Evolutionary conservation across 768 basidiomycete genomes (phyloP).

Genomic region (Calocera viscosa): DNA sequence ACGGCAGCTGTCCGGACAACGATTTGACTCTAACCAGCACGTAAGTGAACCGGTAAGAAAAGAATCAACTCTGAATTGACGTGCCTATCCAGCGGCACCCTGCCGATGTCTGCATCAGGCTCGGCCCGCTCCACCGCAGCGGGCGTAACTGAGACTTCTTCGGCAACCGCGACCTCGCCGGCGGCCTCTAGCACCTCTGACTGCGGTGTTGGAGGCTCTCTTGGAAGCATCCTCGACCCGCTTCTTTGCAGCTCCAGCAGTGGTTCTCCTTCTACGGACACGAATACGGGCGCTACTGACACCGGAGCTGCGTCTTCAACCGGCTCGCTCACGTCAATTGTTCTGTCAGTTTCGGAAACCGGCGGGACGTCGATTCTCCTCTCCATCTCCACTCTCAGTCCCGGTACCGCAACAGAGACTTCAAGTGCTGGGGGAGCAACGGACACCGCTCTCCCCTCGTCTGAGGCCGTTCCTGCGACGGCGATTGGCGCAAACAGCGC

Average conservation of each 20-base stretch:
- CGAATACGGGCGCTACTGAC: not conserved
- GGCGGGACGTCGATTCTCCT: no score
- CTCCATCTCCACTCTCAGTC: no score
- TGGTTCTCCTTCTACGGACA: not conserved
- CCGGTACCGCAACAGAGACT: not conserved
- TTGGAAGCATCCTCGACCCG: not conserved
- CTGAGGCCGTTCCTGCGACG: no score
- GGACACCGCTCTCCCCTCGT: no score
- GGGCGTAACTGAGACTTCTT: not conserved
- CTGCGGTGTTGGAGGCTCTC: not conserved
- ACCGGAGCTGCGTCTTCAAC: not conserved
- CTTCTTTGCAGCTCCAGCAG: not conserved
- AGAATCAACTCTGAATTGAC: not conserved
- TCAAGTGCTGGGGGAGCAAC: not conserved
- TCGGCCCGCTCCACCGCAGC: not conserved
- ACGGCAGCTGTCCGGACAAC: constrained; percentile 4
- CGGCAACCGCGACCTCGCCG: not conserved
- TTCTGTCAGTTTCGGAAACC: no score
- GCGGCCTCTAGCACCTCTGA: not conserved
- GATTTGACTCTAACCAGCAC: not conserved
- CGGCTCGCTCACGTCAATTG: no score
- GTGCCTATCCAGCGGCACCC: not conserved
- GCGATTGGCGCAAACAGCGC: no score
- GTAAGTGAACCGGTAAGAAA: not conserved
- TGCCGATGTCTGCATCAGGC: not conserved